phyloP scores from a whole-genome alignment of 352 stramenopile genomes.

The Phytophthora syringae region DNA sequence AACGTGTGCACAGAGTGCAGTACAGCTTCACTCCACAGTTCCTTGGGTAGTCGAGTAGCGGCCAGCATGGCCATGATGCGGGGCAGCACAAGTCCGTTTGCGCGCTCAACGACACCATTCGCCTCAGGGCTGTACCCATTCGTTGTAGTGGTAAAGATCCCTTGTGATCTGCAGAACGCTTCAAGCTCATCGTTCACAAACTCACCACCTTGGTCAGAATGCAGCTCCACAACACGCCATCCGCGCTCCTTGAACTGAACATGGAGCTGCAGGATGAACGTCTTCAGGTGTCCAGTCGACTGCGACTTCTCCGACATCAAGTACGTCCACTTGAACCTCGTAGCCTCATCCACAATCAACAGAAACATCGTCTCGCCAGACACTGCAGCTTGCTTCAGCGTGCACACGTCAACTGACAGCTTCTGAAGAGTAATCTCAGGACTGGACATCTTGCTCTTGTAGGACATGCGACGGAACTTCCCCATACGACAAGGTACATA shows the following conservation, averaged over 20 bases:
- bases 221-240: constrained; percentile 4
- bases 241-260: constrained; percentile 5
- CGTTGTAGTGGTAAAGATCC: constrained; percentile 13
- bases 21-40: constrained; percentile 17
- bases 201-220: neutral
- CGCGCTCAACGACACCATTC: constrained; percentile 27
- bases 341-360: constrained; percentile 22
- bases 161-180: constrained; percentile 10
- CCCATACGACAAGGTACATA: constrained; percentile 17
- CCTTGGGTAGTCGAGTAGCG: constrained; percentile 16
- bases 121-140: constrained; percentile 30
- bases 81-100: neutral
- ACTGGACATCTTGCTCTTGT: neutral
- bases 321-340: constrained; percentile 21
- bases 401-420: constrained; percentile 9
- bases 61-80: constrained; percentile 12
- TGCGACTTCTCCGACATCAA: constrained; percentile 7
- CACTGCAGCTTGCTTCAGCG: constrained; percentile 1
- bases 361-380: constrained; percentile 16
- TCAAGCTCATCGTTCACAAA: constrained; percentile 7
- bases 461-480: constrained; percentile 12
- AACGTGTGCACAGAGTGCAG: constrained; percentile 14
- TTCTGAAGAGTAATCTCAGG: neutral
- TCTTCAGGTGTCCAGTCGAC: neutral
- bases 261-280: constrained; percentile 10